These are phyloP conservation scores for Rhynchospora tenuis DNA, from an alignment of 176 grass and related monocot genomes.

Conservation along the genomic window DNA sequence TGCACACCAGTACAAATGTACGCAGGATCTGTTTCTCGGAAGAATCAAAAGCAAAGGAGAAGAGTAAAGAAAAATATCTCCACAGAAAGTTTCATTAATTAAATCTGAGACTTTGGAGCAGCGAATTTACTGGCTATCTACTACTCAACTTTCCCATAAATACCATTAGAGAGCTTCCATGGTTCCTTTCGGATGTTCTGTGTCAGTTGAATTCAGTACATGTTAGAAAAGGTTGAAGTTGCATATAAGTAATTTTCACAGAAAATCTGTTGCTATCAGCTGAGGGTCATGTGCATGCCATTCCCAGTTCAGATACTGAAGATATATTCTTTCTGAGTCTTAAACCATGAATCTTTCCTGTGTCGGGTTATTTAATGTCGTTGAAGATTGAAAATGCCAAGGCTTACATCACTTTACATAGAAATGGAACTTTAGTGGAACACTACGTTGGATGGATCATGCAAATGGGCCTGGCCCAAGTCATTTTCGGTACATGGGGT, in stretches of 20 bases:
- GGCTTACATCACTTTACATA: not conserved
- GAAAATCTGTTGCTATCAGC: not conserved
- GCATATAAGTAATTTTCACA: not conserved
- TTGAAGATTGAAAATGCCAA: not conserved
- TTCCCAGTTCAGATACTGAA: not conserved
- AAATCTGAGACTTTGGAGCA: not conserved
- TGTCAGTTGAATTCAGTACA: not conserved
- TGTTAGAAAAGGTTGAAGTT: not conserved
- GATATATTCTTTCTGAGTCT: not conserved
- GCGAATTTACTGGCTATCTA: conserved; percentile 21
- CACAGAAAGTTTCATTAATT: not conserved
- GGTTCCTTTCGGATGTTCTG: conserved; percentile 9
- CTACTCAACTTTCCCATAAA: conserved; percentile 6
- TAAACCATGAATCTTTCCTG: not conserved
- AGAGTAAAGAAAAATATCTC: not conserved
- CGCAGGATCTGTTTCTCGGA: conserved; percentile 2
- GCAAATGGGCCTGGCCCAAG: not conserved
- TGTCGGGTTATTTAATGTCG: not conserved
- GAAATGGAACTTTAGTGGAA: not conserved
- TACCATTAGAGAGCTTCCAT: not conserved
- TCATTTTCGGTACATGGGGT: not conserved
- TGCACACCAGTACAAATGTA: not conserved
- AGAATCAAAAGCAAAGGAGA: not conserved
- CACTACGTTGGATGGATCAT: not conserved
- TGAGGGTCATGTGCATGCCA: not conserved